Conservation (phyloP, 2,329 filamentous ascomycete genomes). For the Pseudocercospora fijiensis region DNA sequence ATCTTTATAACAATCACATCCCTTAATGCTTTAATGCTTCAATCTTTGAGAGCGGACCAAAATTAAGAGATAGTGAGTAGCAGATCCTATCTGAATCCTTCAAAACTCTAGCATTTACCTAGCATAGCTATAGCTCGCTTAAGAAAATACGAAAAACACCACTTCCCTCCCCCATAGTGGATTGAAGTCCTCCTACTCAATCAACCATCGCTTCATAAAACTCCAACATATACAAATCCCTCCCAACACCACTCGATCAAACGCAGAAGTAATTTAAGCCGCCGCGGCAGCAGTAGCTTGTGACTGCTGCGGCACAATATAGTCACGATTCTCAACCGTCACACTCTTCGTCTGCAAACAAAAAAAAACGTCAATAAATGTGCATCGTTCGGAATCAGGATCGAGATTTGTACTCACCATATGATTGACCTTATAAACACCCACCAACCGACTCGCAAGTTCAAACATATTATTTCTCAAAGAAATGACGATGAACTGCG, state of each 20-base stretch:
- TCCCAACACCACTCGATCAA: too few species aligned
- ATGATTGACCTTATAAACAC: slow-evolving; percentile 99
- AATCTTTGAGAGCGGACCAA: too few species aligned
- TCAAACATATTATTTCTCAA: slow-evolving; percentile 99
- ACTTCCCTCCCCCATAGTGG: background rate
- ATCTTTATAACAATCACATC: too few species aligned
- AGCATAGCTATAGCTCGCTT: background rate
- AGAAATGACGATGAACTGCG: slow-evolving; percentile 98
- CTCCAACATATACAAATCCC: background rate
- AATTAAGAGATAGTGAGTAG: too few species aligned
- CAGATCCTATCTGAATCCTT: too few species aligned
- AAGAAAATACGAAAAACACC: background rate
- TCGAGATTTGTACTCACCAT: slow-evolving; percentile 58
- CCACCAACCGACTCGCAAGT: slow-evolving; percentile 88
- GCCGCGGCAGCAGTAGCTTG: background rate
- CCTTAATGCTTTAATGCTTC: too few species aligned
- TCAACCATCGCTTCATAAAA: background rate
- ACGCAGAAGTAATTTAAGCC: background rate
- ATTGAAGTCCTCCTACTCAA: background rate
- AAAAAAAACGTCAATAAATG: slow-evolving; percentile 11
- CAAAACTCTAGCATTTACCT: too few species aligned
- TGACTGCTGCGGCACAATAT: slow-evolving; percentile 35
- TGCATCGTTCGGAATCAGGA: background rate
- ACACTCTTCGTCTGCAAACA: slow-evolving; percentile 52
- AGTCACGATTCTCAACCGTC: slow-evolving; percentile 54